Conservation (phyloP, 1,284 basidiomycete genomes). For the Trichosporon coremiiforme region DNA sequence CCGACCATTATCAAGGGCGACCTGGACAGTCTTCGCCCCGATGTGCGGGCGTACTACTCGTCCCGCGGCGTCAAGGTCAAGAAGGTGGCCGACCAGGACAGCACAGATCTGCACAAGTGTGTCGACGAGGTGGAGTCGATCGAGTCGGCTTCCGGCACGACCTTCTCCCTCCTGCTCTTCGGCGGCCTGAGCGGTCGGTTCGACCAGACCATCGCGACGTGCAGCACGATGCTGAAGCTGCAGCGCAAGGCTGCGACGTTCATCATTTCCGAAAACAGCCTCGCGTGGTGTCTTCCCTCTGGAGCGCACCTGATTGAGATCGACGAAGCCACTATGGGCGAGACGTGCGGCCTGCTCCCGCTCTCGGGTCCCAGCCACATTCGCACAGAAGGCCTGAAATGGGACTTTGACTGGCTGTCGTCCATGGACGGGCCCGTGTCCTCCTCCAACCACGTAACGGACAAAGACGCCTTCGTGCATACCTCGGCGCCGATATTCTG, state of each 20-base stretch:
- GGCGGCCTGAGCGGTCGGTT: constrained; percentile 88
- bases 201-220: constrained; percentile 90
- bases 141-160: constrained; percentile 58
- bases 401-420: constrained; percentile 77
- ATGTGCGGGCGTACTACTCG: constrained; percentile 72
- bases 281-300: constrained; percentile 84
- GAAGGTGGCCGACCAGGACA: constrained; percentile 72
- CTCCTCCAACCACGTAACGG: constrained; percentile 85
- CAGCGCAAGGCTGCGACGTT: constrained; percentile 66
- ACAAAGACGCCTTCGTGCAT: constrained; percentile 62
- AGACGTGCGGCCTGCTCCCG: constrained; percentile 90
- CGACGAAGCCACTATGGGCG: constrained; percentile 72
- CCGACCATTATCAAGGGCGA: constrained; percentile 93
- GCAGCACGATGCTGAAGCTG: constrained; percentile 82
- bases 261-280: constrained; percentile 80
- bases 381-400: constrained; percentile 79
- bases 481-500: constrained; percentile 86
- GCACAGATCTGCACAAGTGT: constrained; percentile 96
- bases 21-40: constrained; percentile 78
- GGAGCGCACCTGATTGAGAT: constrained; percentile 77
- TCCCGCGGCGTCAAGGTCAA: constrained; percentile 69
- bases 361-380: constrained; percentile 75
- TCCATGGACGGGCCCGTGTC: constrained; percentile 81
- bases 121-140: constrained; percentile 64
- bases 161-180: constrained; percentile 74